Evolutionary conservation across 164 flowering plant species (phyloP).

Genomic region (Protea cynaroides): DNA sequence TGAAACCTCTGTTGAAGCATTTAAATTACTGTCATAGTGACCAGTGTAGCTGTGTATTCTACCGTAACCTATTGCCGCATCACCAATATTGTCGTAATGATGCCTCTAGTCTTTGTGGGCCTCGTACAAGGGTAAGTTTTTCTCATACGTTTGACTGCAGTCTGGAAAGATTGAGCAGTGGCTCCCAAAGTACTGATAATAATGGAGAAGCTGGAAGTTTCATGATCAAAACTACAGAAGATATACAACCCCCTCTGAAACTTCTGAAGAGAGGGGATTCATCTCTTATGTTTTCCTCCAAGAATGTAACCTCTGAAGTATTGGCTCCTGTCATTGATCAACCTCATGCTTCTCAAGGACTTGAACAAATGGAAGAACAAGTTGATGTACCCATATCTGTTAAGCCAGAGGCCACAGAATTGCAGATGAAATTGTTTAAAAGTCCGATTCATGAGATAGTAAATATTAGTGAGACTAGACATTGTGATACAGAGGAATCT

Average conservation of each 20-base stretch:
- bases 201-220: background rate
- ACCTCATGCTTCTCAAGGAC: constrained; percentile 3
- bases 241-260: constrained; percentile 4
- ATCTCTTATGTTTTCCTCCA: background rate
- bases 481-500: background rate
- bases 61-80: constrained; percentile 2
- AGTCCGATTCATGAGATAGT: background rate
- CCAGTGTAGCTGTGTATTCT: constrained; percentile 6
- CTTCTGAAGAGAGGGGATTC: constrained; percentile 3
- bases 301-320: background rate
- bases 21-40: background rate
- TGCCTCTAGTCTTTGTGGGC: constrained; percentile 11
- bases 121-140: background rate
- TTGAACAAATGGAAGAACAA: constrained; percentile 8
- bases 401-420: background rate
- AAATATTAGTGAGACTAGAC: background rate
- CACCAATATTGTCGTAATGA: constrained; percentile 10
- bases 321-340: constrained; percentile 6
- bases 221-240: background rate
- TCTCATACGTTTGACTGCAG: background rate
- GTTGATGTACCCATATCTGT: constrained; percentile 11
- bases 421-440: background rate
- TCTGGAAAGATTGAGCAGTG: background rate
- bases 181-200: background rate
- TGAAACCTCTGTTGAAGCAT: constrained; percentile 6